Base-by-base conservation (phyloP, 768 basidiomycete genomes). In the Gymnopilus junonius region DNA sequence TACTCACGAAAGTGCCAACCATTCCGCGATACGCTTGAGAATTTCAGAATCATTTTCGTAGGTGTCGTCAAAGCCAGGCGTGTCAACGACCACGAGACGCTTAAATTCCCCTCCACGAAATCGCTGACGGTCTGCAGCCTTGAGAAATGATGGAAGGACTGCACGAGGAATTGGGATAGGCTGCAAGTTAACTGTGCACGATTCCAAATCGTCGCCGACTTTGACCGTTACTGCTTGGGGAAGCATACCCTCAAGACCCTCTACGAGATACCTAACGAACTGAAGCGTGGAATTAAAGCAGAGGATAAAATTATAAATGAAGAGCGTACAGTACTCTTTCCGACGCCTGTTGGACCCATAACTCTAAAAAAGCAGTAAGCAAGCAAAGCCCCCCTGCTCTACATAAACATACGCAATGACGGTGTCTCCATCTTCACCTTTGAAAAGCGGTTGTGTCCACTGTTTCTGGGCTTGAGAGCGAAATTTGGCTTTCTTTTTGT, bases 281-380 rank as follows among this genome's bases (percentile, higher is more conserved):
- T 51, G n/a, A 6, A 51, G 27, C 23, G 17, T 1, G 12, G n/a
- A n/a, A n/a, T 51, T 10, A 51, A 51, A 8, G n/a, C 29, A 20
- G 17, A 3, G 4, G 32, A 51, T 4, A 11, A 15, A 17, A n/a
- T 32, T 31, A 8, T n/a, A 51, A 17, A 4, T 34, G 21, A 7
- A 6, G 12, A 43, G n/a, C 61, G 20, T 48, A 62, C 61, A 25
- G 55, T 56, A 43, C 61, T 62, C 37, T 56, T 62, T 46, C 61
- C 61, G 23, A 55, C 61, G 3, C 61, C 61, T 27, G 61, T 57
- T 25, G 55, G 55, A 31, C 61, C 61, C 61, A 62, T 62, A 6
- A 63, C 48, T 20, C 55, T 62, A 29, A 4, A 53, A 32, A 29
- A 51, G 29, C n/a, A 8, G 17, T 51, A 3, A 51, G 48, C n/a